Evolutionary conservation across 2,329 filamentous ascomycete species (phyloP).

Genomic region (Penicillium polonicum): DNA sequence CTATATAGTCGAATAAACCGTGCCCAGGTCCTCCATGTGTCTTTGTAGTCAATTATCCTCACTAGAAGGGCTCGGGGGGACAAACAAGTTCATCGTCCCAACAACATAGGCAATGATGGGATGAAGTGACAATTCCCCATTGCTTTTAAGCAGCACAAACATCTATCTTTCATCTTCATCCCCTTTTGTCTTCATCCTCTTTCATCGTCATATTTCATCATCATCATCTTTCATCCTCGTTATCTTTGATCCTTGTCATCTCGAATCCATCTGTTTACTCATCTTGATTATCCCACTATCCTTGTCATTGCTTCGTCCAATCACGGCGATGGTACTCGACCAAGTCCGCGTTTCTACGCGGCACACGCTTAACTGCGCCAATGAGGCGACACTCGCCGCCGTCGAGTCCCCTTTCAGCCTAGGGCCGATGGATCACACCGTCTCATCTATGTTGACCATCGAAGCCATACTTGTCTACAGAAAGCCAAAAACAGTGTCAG

Average conservation of each 20-base stretch:
- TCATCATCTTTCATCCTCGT: not conserved
- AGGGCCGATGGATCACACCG: not conserved
- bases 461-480: constrained; percentile 1
- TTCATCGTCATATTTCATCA: not conserved
- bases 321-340: not conserved
- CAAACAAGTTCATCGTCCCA: not conserved
- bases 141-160: not conserved
- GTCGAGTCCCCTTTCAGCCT: constrained; percentile 1
- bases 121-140: not conserved
- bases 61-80: not conserved
- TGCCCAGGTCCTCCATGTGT: not conserved
- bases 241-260: not conserved
- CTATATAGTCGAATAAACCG: not conserved
- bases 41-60: not conserved
- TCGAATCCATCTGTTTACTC: not conserved
- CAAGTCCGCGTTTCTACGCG: constrained; percentile 2
- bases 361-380: constrained; percentile 6
- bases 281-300: not conserved
- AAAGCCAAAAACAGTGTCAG: not conserved
- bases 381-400: not conserved
- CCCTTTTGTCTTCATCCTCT: not conserved
- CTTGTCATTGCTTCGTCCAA: not conserved
- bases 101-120: not conserved
- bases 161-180: not conserved
- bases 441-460: not conserved